Evolutionary conservation across 2,329 filamentous ascomycete genomes (phyloP).

Genomic region (Monascus ruber): DNA sequence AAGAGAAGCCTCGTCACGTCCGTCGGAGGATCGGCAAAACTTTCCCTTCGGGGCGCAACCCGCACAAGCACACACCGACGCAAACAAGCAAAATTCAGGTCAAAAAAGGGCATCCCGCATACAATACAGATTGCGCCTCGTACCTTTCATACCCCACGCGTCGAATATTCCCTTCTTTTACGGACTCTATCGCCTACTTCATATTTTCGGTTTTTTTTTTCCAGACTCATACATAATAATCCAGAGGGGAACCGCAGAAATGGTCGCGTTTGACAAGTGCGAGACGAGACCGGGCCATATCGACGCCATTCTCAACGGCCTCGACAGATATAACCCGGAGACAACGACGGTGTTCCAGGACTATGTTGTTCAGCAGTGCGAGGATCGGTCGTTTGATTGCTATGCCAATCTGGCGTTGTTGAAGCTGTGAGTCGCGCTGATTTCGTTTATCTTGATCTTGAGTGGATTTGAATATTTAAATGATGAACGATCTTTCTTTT

Average conservation of each 20-base stretch:
- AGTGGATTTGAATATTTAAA: constrained; percentile 12
- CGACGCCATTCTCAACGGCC: constrained; percentile 84
- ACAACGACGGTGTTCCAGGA: constrained; percentile 87
- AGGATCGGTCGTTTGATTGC: constrained; percentile 85
- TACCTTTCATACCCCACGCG: background rate
- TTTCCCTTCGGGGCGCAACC: constrained; percentile 3
- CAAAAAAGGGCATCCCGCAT: background rate
- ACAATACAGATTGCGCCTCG: background rate
- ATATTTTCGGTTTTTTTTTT: no score
- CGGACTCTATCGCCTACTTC: no score
- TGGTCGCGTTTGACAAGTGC: constrained; percentile 65
- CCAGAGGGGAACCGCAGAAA: constrained; percentile 4
- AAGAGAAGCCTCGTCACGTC: no score
- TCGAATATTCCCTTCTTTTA: no score
- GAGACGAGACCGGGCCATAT: constrained; percentile 87
- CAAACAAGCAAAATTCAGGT: constrained; percentile 1
- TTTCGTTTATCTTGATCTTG: constrained; percentile 2
- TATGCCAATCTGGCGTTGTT: constrained; percentile 92
- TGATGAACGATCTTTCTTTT: constrained; percentile 58
- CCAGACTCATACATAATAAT: no score
- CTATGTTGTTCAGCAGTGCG: constrained; percentile 90
- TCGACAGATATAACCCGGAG: constrained; percentile 97
- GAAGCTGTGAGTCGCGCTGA: constrained; percentile 63
- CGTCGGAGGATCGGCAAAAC: constrained; percentile 7
- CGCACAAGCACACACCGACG: constrained; percentile 12